phyloP scores from a whole-genome alignment of 148 eudicot genomes.

The Oxyria digyna region DNA sequence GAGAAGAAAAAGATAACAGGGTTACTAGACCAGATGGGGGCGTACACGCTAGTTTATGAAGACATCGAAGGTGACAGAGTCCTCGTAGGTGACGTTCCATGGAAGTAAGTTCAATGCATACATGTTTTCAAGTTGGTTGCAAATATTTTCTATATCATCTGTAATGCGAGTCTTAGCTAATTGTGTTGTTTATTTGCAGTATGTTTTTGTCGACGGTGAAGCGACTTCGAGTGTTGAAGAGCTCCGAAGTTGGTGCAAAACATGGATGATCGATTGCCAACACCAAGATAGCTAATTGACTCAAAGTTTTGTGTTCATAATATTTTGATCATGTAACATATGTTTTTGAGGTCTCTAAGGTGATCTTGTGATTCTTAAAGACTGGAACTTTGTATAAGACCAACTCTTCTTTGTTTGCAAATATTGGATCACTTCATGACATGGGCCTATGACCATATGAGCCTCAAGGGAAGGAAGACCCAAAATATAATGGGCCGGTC shows the following conservation, averaged over 20 bases:
- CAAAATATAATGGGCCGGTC: neutral
- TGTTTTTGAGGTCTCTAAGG: neutral
- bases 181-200: slow-evolving; percentile 30
- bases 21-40: slow-evolving; percentile 64
- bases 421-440: neutral
- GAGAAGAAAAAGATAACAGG: slow-evolving; percentile 40
- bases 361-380: neutral
- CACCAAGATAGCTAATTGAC: neutral
- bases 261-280: neutral
- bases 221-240: slow-evolving; percentile 82
- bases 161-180: too few relatives aligned
- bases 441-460: too few relatives aligned
- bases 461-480: neutral
- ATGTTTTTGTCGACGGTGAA: slow-evolving; percentile 84
- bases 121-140: too few relatives aligned
- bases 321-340: neutral
- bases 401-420: neutral
- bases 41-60: slow-evolving; percentile 93
- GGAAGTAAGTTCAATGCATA: slow-evolving; percentile 62
- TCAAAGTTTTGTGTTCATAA: neutral
- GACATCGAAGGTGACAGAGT: slow-evolving; percentile 97
- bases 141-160: too few relatives aligned
- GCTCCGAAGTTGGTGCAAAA: slow-evolving; percentile 29
- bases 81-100: slow-evolving; percentile 99
- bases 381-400: neutral